These are phyloP conservation scores for Pyrrhoderma noxium DNA, from an alignment of 1,284 basidiomycete genomes.

Conservation along the genomic window DNA sequence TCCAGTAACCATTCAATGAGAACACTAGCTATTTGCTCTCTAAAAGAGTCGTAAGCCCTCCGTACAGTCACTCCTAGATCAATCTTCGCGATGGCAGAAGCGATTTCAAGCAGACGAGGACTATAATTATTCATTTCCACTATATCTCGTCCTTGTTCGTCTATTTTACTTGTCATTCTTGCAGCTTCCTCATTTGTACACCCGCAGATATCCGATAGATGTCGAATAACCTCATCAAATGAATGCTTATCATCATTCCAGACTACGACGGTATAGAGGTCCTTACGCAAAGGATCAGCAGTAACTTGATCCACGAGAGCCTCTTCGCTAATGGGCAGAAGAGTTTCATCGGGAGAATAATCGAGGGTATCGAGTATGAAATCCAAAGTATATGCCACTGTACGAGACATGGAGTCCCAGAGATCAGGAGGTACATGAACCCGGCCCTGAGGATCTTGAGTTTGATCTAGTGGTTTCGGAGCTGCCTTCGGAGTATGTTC, in stretches of 20 bases:
- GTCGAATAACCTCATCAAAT: constrained; percentile 81
- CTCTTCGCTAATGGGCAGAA: constrained; percentile 59
- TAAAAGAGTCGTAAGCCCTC: constrained; percentile 82
- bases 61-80: constrained; percentile 91
- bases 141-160: constrained; percentile 81
- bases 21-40: constrained; percentile 79
- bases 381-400: constrained; percentile 73
- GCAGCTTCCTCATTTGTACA: constrained; percentile 57
- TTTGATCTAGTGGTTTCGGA: constrained; percentile 31
- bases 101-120: constrained; percentile 68
- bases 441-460: constrained; percentile 26
- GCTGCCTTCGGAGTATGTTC: constrained; percentile 26
- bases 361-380: constrained; percentile 84
- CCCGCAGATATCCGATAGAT: constrained; percentile 65
- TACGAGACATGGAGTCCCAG: constrained; percentile 63
- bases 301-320: constrained; percentile 68
- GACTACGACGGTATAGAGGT: constrained; percentile 79
- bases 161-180: constrained; percentile 61
- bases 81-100: constrained; percentile 77
- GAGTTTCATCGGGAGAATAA: constrained; percentile 75
- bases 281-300: constrained; percentile 66
- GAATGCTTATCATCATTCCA: constrained; percentile 99
- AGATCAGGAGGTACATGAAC: constrained; percentile 55
- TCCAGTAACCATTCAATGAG: constrained; percentile 85
- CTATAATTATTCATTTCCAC: constrained; percentile 73